These are phyloP conservation scores for Carex parvula DNA, from an alignment of 176 grass and related monocot species.

Conservation along the genomic window DNA sequence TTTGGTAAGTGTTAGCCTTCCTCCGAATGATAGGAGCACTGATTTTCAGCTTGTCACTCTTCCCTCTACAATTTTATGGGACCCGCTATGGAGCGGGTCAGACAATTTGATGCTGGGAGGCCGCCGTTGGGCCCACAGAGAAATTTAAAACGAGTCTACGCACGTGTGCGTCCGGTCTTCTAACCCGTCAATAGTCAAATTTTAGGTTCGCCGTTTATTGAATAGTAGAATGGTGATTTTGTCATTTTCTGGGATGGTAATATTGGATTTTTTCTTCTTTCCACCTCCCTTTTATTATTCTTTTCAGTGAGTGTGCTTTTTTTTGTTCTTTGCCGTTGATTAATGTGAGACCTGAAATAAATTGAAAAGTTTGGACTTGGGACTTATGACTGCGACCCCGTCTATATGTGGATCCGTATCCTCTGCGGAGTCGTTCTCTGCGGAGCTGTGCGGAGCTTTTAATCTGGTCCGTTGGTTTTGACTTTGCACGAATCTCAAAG, in stretches of 20 bases:
- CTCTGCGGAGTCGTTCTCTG: too few species aligned
- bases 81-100: too few species aligned
- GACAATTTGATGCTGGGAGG: not conserved
- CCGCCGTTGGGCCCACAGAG: not conserved
- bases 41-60: too few species aligned
- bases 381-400: not conserved
- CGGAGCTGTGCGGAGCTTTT: too few species aligned
- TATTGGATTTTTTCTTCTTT: not conserved
- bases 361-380: not conserved
- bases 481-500: too few species aligned
- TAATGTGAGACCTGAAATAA: not conserved
- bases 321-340: too few species aligned
- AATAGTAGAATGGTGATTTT: not conserved
- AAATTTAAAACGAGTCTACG: conserved; percentile 9
- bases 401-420: too few species aligned
- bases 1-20: too few species aligned
- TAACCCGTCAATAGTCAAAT: conserved; percentile 16
- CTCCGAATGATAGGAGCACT: too few species aligned
- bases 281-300: not conserved
- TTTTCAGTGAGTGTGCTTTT: not conserved
- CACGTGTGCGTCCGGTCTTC: not conserved
- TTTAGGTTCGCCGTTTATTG: not conserved
- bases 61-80: too few species aligned
- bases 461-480: too few species aligned
- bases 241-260: not conserved